Conservation (phyloP, 495 filamentous ascomycete species). For the Hypoxylon cercidicola region DNA sequence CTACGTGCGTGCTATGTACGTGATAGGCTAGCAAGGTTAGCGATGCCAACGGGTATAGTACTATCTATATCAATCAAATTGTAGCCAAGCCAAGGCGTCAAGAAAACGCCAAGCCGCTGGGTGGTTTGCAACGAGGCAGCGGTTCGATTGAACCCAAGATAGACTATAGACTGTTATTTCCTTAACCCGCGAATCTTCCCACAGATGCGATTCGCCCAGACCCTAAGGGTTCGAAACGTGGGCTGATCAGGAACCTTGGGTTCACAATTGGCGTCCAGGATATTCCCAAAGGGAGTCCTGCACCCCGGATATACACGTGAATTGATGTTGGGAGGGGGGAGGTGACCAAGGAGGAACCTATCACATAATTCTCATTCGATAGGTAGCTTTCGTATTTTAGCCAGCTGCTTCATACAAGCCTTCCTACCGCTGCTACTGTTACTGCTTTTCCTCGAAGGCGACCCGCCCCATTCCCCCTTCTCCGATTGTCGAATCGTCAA, state of each 20-base stretch:
- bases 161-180: constrained; percentile 1
- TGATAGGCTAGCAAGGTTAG: too few species aligned
- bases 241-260: constrained; percentile 40
- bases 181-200: constrained; percentile 1
- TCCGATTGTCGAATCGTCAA: constrained; percentile 28
- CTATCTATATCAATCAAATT: background rate
- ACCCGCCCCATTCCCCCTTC: background rate
- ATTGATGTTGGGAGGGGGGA: too few species aligned
- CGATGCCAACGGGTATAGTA: too few species aligned
- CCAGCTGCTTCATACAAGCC: too few species aligned
- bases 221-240: constrained; percentile 33
- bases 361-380: too few species aligned
- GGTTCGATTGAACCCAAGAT: too few species aligned
- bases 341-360: too few species aligned
- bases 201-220: constrained; percentile 28
- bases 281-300: background rate
- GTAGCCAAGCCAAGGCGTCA: constrained; percentile 38
- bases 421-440: too few species aligned
- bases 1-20: too few species aligned
- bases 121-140: too few species aligned
- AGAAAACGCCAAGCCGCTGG: constrained; percentile 38
- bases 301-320: too few species aligned
- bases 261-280: constrained; percentile 40
- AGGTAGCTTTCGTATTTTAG: background rate
- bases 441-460: too few species aligned